Percentiles rank a stretch among this genome's conserved stretches.
Conservation (phyloP, 2,329 filamentous ascomycete species). For the Pseudocercospora macadamiae region DNA sequence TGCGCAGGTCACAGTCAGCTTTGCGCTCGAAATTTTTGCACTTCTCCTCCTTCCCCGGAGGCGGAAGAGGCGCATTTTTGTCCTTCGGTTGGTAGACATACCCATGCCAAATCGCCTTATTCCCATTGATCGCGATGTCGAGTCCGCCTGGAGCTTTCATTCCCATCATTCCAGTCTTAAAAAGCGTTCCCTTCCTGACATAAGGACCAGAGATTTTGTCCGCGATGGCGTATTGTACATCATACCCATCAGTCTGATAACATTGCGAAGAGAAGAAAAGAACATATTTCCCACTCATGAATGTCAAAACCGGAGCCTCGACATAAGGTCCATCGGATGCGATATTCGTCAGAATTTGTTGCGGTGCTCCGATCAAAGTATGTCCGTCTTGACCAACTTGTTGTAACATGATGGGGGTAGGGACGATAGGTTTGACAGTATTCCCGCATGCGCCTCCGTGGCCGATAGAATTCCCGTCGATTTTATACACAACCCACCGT, state of each 20-base stretch:
- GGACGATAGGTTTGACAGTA: constrained; percentile 36
- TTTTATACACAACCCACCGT: constrained; percentile 40
- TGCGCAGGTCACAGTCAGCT: constrained; percentile 18
- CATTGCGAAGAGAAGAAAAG: constrained; percentile 39
- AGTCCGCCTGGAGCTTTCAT: constrained; percentile 36
- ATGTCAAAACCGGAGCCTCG: constrained; percentile 32
- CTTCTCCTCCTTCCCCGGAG: not conserved
- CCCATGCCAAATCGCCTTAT: constrained; percentile 39
- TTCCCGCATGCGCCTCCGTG: constrained; percentile 38
- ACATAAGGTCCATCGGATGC: constrained; percentile 36
- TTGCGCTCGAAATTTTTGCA: constrained; percentile 9
- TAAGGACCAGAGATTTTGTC: constrained; percentile 33
- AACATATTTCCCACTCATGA: constrained; percentile 34
- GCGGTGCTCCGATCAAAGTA: constrained; percentile 32
- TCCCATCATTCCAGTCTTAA: constrained; percentile 30
- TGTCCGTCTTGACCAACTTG: constrained; percentile 35
- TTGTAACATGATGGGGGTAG: constrained; percentile 39
- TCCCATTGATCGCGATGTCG: constrained; percentile 37
- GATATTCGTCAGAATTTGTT: constrained; percentile 33
- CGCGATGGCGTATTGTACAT: constrained; percentile 35
- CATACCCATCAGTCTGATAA: constrained; percentile 34
- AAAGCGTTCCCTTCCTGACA: constrained; percentile 28
- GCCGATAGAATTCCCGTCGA: constrained; percentile 41
- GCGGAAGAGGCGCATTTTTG: not conserved
- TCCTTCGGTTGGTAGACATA: constrained; percentile 19